Evolutionary conservation across 2,329 filamentous ascomycete genomes (phyloP), one percentile per base, ranked within the genome.

Genomic region (Trichoderma endophyticum): DNA sequence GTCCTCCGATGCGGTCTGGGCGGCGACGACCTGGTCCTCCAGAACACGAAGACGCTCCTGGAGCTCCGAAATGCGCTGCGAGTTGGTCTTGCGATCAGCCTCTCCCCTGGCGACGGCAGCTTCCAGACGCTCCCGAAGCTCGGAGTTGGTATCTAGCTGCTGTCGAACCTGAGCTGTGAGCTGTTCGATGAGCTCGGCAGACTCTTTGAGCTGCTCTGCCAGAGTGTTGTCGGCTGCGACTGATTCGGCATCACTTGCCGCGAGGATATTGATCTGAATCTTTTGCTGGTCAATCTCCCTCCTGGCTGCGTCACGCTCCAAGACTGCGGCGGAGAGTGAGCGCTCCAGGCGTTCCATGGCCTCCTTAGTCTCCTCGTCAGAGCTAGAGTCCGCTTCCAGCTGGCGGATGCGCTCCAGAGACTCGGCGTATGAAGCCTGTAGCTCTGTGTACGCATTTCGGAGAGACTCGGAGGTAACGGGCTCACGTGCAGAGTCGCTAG

Each of bases 1-100:
- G 63, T 95, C 94, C 80, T 99, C 96, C 0, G 94, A 95, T 24
- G 92, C 89, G 71, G 93, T 91, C 81, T 98, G 95, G 2, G 95
- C 94, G 24, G 89, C 83, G 69, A 97, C 86, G 26, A 99, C 88
- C 76, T 92, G 89, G 73, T 98, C 95, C 80, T 98, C 96, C 65
- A 98, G 89, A 18, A 85, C 83, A 77, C 92, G 93, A 71, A 99
- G 90, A 72, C 91, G 92, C 73, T 88, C 88, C 80, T 98, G 95
- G 80, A 98, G 89, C 70, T 90, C 87, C 71, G 93, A 93, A 79
- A 99, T 97, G 77, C 93, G 92, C 67, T 90, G 87, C 15, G 92
- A 92, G 74, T 94, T 97, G 73, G 90, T 84, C 77, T 91, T 91
- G 80, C 97, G 95, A 77, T 96, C 93, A 36, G 87, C 86, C 77